Conservation (phyloP, 805 yeast species). For the Cephaloascus albidus region DNA sequence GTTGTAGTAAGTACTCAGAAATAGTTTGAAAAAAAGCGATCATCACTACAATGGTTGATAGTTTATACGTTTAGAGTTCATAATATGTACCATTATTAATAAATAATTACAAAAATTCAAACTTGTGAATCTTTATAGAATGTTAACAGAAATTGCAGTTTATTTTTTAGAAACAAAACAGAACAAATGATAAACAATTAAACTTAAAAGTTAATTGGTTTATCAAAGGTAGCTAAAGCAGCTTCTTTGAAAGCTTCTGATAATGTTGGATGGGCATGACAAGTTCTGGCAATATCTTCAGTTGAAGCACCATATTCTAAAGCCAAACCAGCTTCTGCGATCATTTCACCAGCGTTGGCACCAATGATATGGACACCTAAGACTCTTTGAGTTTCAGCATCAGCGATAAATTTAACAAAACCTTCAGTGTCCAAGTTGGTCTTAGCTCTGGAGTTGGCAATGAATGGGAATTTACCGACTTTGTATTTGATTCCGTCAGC, state of each 20-base stretch:
- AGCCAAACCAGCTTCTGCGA: slow-evolving; percentile 97
- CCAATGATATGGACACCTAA: slow-evolving; percentile 97
- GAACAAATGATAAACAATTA: neutral
- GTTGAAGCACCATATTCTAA: slow-evolving; percentile 98
- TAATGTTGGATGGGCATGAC: slow-evolving; percentile 98
- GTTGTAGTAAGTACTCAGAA: too few relatives aligned
- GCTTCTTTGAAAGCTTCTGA: slow-evolving; percentile 99
- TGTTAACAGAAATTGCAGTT: too few relatives aligned
- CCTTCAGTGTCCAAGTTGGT: slow-evolving; percentile 97
- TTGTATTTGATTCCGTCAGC: slow-evolving; percentile 86
- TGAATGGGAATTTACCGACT: slow-evolving; percentile 96
- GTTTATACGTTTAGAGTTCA: too few relatives aligned
- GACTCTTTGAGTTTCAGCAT: slow-evolving; percentile 94
- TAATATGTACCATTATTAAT: neutral
- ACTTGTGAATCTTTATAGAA: too few relatives aligned
- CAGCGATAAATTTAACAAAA: slow-evolving; percentile 90
- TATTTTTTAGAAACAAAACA: neutral
- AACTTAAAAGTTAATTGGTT: slow-evolving; percentile 76
- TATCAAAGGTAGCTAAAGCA: slow-evolving; percentile 82
- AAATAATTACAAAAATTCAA: neutral
- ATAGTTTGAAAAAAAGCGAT: too few relatives aligned
- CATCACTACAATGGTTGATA: too few relatives aligned
- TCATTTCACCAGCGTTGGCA: slow-evolving; percentile 99
- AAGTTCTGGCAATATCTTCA: slow-evolving; percentile 94
- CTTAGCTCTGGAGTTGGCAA: slow-evolving; percentile 99